phyloP scores from a whole-genome alignment of 106 monocot species.

The Iris macrosiphon region DNA sequence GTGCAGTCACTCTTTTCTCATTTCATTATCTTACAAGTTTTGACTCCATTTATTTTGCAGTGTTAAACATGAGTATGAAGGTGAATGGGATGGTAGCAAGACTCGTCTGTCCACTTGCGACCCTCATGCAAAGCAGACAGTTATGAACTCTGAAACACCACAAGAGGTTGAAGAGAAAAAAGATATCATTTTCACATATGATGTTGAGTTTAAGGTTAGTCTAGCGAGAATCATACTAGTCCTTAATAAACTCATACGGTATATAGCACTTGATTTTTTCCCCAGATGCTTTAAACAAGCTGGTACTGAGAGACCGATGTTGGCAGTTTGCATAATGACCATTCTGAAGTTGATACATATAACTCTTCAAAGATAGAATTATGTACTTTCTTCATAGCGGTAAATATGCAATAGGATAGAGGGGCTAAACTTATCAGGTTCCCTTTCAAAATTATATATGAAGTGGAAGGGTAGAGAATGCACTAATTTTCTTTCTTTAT shows the following conservation, averaged over 20 bases:
- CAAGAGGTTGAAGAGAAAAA: conserved; percentile 77
- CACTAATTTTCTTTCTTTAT: too few relatives aligned
- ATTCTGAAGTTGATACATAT: too few relatives aligned
- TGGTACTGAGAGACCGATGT: not conserved
- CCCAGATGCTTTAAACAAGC: not conserved
- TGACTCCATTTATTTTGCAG: conserved; percentile 33
- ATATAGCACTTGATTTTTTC: not conserved
- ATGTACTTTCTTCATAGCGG: too few relatives aligned
- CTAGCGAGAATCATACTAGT: not conserved
- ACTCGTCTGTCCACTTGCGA: conserved; percentile 78
- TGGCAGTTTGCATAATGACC: too few relatives aligned
- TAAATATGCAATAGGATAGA: too few relatives aligned
- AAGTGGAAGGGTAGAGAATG: too few relatives aligned
- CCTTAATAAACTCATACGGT: not conserved
- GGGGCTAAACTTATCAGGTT: too few relatives aligned
- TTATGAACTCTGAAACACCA: conserved; percentile 70
- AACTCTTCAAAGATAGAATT: too few relatives aligned
- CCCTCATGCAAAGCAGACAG: conserved; percentile 68
- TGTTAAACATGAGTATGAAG: conserved; percentile 84
- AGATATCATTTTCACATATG: conserved; percentile 96
- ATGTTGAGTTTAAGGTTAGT: conserved; percentile 76
- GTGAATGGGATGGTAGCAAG: conserved; percentile 67
- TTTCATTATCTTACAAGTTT: not conserved
- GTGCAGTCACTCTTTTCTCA: not conserved
- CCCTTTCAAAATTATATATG: too few relatives aligned